These are phyloP conservation scores for Chrysoporthe cubensis DNA, from an alignment of 2,329 filamentous ascomycete genomes.

Conservation along the genomic window DNA sequence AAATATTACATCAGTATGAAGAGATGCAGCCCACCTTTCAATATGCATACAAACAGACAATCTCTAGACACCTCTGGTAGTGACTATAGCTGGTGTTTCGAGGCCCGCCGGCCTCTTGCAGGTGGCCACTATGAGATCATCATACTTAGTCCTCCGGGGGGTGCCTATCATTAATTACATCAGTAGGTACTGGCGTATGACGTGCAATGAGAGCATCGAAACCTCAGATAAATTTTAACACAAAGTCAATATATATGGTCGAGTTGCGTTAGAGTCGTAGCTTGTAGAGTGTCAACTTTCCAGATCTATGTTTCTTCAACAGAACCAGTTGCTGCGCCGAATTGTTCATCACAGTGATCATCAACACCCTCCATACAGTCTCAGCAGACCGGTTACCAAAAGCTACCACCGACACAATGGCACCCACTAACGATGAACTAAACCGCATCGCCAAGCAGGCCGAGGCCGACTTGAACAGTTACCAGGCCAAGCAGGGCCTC, in stretches of 20 bases:
- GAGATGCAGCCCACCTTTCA: background rate
- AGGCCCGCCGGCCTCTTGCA: background rate
- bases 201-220: background rate
- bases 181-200: conserved; percentile 8
- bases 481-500: conserved; percentile 52
- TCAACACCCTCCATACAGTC: background rate
- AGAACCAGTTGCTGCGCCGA: background rate
- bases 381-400: background rate
- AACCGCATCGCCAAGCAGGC: conserved; percentile 50
- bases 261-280: too few species aligned
- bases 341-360: background rate
- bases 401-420: conserved; percentile 18
- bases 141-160: background rate
- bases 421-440: conserved; percentile 40
- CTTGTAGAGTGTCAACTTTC: background rate
- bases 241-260: background rate
- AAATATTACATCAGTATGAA: background rate
- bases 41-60: background rate
- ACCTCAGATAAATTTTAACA: background rate
- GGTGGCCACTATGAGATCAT: conserved; percentile 16
- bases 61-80: background rate
- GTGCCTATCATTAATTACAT: conserved; percentile 12
- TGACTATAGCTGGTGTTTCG: background rate
- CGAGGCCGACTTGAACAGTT: conserved; percentile 52
- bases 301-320: background rate